Percentiles rank a stretch among this genome's conserved stretches.
Conservation (phyloP, 2,329 filamentous ascomycete genomes). For the Tricladium varicosporioides region DNA sequence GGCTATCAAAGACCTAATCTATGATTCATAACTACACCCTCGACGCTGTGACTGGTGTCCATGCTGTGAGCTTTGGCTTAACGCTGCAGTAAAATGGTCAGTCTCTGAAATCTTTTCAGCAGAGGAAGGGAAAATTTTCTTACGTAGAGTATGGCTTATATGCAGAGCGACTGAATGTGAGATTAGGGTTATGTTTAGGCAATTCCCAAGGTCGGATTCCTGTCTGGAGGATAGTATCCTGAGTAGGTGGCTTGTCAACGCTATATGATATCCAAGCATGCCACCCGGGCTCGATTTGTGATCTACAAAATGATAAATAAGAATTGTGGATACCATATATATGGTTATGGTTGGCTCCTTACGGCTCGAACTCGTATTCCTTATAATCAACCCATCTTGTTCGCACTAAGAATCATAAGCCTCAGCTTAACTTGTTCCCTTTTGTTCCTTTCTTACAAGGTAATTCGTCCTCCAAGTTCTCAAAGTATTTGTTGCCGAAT, state of each 20-base stretch:
- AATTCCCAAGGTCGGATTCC: conserved; percentile 74
- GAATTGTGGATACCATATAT: not conserved
- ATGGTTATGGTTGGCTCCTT: conserved; percentile 35
- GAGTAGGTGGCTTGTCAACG: conserved; percentile 79
- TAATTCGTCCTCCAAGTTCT: conserved; percentile 87
- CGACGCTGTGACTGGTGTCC: not conserved
- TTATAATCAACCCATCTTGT: conserved; percentile 98
- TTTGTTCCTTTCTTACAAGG: conserved; percentile 61
- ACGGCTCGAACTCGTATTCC: conserved; percentile 78
- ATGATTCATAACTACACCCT: not conserved
- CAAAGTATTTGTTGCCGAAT: conserved; percentile 96
- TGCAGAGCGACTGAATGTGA: conserved; percentile 72
- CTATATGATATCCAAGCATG: conserved; percentile 96
- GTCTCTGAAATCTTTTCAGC: not conserved
- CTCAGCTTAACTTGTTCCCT: not conserved
- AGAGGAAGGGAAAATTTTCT: conserved; percentile 12
- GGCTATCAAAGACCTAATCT: not conserved
- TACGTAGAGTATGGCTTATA: conserved; percentile 96
- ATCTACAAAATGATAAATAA: conserved; percentile 42
- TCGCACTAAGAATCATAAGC: conserved; percentile 58
- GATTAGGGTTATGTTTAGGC: conserved; percentile 67
- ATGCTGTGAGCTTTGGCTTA: not conserved
- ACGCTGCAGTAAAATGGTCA: not conserved
- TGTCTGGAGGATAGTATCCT: conserved; percentile 70
- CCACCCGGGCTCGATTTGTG: conserved; percentile 93